Conservation (phyloP, 768 basidiomycete species). For the Tylopilus plumbeoviolaceoides region DNA sequence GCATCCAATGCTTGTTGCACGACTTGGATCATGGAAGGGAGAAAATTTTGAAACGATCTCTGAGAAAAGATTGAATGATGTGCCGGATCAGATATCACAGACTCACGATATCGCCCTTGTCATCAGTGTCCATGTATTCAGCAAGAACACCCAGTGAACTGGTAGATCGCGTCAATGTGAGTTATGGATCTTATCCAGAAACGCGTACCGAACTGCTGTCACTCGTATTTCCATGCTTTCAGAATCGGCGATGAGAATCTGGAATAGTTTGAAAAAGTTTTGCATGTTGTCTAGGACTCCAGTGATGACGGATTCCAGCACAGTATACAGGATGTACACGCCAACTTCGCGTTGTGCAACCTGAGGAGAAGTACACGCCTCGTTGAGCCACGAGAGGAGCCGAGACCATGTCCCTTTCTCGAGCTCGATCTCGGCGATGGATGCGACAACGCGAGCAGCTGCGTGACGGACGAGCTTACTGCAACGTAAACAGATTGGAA, state of each 20-base stretch:
- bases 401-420: constrained; percentile 75
- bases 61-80: constrained; percentile 25
- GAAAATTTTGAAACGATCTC: constrained; percentile 83
- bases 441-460: constrained; percentile 86
- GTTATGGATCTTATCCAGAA: background rate
- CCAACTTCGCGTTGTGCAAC: constrained; percentile 88
- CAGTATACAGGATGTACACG: constrained; percentile 82
- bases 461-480: constrained; percentile 92
- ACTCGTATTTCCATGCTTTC: constrained; percentile 89
- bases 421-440: constrained; percentile 88
- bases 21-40: constrained; percentile 86
- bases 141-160: constrained; percentile 90
- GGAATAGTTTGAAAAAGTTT: constrained; percentile 78
- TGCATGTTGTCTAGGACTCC: constrained; percentile 76
- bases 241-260: constrained; percentile 66
- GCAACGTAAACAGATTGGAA: constrained; percentile 11
- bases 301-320: constrained; percentile 88
- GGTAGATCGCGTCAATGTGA: constrained; percentile 4
- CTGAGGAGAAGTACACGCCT: constrained; percentile 64
- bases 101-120: constrained; percentile 83
- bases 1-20: constrained; percentile 79
- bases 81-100: background rate
- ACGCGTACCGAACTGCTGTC: constrained; percentile 71
- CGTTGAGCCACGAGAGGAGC: constrained; percentile 83
- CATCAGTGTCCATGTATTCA: constrained; percentile 85